Base-by-base conservation (phyloP, 2,329 filamentous ascomycete species). In the Tolypocladium album region DNA sequence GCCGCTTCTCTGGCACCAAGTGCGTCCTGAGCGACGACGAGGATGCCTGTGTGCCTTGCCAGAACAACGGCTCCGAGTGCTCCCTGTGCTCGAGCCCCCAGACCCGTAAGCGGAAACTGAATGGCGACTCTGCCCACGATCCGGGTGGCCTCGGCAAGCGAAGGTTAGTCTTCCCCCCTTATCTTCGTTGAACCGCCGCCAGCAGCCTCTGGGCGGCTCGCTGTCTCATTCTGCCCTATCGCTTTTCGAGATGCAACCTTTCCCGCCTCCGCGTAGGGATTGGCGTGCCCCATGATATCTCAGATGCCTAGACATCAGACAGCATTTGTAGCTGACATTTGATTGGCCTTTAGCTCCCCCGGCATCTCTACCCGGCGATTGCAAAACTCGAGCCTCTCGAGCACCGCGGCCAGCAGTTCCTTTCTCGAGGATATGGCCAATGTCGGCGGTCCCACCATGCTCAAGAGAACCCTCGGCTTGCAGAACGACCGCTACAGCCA, bases 401-500 rank as follows among this genome's bases (percentile, higher is more conserved):
- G 82, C 72, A 85, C 82, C 42, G 79, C 80, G 63, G 82, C 79
- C 60, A 86, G 83, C 72, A 83, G 76, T 69, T 86, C 85, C 56
- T 78, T 88, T 62, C 78, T 87, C 63, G 85, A 88, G 76, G 85
- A 88, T 64, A 86, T 88, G 83, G 85, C 85, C 70, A 87, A 88
- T 71, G 83, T 88, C 67, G 85, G 85, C 62, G 85, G 84, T 45
- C 83, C 84, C 58, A 85, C 83, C 61, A 76, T 87, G 67, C 78
- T 89, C 61, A 87, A 86, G 72, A 81, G 85, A 69, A 88, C 86
- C 20, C 78, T 94, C 61, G 90, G 90, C 61, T 80, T 94, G 65
- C 89, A 93, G 71, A 79, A 84, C 68, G 87, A 90, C 72, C 85
- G 88, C 62, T 91, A 88, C 72, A 91, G 88, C 75, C 88, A 90